Conservation (phyloP, 2,329 filamentous ascomycete genomes). For the Sporothrix brasiliensis region DNA sequence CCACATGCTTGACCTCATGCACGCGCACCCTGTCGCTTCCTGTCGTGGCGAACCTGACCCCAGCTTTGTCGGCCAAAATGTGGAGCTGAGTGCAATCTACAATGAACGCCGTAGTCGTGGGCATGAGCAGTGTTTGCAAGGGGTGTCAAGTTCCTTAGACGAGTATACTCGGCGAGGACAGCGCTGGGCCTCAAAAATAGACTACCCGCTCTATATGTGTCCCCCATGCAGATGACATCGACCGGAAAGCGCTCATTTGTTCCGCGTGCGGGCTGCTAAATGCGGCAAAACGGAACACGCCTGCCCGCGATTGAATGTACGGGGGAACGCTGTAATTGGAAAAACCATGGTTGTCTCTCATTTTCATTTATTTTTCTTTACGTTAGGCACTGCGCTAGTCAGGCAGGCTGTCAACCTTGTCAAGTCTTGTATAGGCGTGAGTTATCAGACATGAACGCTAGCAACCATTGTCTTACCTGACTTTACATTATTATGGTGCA, state of each 20-base stretch:
- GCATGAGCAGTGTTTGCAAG: neutral
- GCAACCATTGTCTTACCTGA: neutral
- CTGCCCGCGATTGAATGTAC: neutral
- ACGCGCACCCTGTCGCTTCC: neutral
- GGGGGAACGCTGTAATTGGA: neutral
- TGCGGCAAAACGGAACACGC: constrained; percentile 27
- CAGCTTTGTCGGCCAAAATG: constrained; percentile 10
- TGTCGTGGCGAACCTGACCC: constrained; percentile 2
- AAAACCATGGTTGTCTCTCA: no score
- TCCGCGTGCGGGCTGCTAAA: constrained; percentile 25
- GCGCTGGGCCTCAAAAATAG: neutral
- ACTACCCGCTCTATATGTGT: constrained; percentile 1
- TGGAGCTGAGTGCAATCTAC: constrained; percentile 9
- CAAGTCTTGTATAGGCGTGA: no score
- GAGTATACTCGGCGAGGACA: neutral
- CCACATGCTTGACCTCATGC: constrained; percentile 11
- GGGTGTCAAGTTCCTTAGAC: neutral
- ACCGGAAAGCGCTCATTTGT: neutral
- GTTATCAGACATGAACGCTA: no score
- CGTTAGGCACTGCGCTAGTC: neutral
- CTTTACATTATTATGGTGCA: neutral
- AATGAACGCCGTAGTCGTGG: neutral
- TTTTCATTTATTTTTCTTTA: neutral
- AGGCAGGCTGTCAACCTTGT: neutral
- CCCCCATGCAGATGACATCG: neutral